Evolutionary conservation across 495 filamentous ascomycete species (phyloP), one percentile per base, ranked within the genome.

Genomic region (Penicillium waksmanii): DNA sequence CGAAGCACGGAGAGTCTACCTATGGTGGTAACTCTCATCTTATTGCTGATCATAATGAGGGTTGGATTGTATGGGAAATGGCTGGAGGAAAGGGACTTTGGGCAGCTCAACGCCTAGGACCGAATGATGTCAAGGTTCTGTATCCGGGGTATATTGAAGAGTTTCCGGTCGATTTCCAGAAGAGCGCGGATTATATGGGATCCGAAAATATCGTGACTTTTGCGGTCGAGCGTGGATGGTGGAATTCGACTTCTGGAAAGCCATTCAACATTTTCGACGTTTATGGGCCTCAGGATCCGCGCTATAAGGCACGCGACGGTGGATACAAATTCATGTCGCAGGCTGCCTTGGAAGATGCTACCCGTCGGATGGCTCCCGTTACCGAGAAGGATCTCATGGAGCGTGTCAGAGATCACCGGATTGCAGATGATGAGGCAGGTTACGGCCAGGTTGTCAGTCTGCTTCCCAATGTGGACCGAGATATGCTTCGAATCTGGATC

Each of bases 211-310:
- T 44, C 17, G 42, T 44, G 8, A n/a, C n/a, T 5, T 44, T 44
- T 18, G 42, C 42, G 7, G 15, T 44, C 8, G 42, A 44, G 17
- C 42, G 42, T 18, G 42, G 42, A 18, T 44, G 42, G 42, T 44
- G 42, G 42, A 44, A 44, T 10, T 9, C 13, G 19, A 44, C n/a
- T 18, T 44, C 42, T 9, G 42, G 42, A 9, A 44, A 44, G 9
- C 42, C 42, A 5, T 44, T 44, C 42, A 44, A 44, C n/a, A 44
- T 44, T 44, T 44, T 44, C 42, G 42, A 44, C 42, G 42, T 44
- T 17, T 44, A 44, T 44, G 42, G 42, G 8, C 42, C 42, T 3
- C 42, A 44, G 9, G 42, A 44, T 19, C 17, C 42, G 21, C 42
- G 42, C 17, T 44, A 44, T 18, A 44, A 44, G 17, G 42, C 42